Conservation (phyloP, 23 red algal species). For the Gracilariopsis chorda region DNA sequence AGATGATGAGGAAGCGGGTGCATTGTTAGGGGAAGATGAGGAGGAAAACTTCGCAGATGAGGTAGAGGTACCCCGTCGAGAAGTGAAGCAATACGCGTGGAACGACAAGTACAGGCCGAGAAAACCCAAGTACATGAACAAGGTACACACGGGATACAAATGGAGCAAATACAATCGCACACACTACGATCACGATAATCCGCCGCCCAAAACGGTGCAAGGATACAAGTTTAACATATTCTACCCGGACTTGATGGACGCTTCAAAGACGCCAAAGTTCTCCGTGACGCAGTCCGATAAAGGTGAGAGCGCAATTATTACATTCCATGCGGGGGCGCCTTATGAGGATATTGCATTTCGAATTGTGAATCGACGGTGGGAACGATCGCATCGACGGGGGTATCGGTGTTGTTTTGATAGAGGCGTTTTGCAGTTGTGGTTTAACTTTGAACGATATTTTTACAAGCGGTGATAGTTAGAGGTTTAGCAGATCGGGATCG, state of each 20-base stretch:
- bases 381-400: conserved; percentile 71
- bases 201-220: conserved; percentile 89
- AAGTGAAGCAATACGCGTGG: conserved; percentile 11
- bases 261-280: conserved; percentile 63
- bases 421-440: conserved; percentile 89
- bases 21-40: conserved; percentile 20
- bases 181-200: conserved; percentile 95
- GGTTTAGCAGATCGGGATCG: not conserved
- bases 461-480: conserved; percentile 86
- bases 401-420: conserved; percentile 88
- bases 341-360: conserved; percentile 81
- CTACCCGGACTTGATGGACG: conserved; percentile 83
- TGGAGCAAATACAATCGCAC: conserved; percentile 98
- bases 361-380: conserved; percentile 78
- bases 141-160: conserved; percentile 81
- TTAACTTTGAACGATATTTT: conserved; percentile 76
- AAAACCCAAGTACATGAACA: conserved; percentile 81
- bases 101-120: conserved; percentile 84
- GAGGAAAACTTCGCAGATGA: conserved; percentile 80
- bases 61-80: conserved; percentile 14
- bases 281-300: conserved; percentile 44
- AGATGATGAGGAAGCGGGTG: not conserved
- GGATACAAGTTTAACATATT: conserved; percentile 98
- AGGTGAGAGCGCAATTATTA: conserved; percentile 76
- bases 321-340: conserved; percentile 79